Evolutionary conservation across 352 stramenopile genomes (phyloP).

Genomic region (Aphanomyces astaci): DNA sequence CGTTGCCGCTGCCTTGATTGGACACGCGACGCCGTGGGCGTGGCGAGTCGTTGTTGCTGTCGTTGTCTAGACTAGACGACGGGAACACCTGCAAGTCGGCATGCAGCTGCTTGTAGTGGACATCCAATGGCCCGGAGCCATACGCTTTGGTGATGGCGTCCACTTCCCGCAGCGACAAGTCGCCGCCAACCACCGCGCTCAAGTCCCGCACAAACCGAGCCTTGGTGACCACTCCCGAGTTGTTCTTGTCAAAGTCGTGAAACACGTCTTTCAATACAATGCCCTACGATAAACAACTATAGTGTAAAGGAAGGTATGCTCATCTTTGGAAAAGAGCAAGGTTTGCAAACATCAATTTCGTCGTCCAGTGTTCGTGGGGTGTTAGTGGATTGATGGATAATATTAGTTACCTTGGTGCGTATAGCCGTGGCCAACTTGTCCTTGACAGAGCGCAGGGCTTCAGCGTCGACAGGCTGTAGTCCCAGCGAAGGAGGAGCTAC

Average conservation of each 20-base stretch:
- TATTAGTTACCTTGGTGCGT: conserved; percentile 59
- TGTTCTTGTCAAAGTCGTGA: conserved; percentile 77
- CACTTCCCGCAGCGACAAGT: conserved; percentile 44
- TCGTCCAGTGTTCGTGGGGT: too few relatives aligned
- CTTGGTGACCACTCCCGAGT: conserved; percentile 75
- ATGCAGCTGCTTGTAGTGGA: conserved; percentile 71
- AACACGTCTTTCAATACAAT: conserved; percentile 85
- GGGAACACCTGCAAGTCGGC: conserved; percentile 56
- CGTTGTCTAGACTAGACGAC: conserved; percentile 24
- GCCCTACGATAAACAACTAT: too few relatives aligned
- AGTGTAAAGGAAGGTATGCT: too few relatives aligned
- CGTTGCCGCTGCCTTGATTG: conserved; percentile 28
- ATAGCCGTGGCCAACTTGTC: conserved; percentile 51
- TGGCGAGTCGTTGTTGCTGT: conserved; percentile 4
- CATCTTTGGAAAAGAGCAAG: too few relatives aligned
- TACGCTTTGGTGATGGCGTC: conserved; percentile 61
- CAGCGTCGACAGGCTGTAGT: conserved; percentile 32
- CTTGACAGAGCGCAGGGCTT: conserved; percentile 36
- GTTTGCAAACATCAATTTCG: too few relatives aligned
- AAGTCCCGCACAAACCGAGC: conserved; percentile 69
- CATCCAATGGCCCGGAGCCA: conserved; percentile 48
- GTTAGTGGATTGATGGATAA: too few relatives aligned
- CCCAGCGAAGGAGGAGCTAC: too few relatives aligned
- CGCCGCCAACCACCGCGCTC: conserved; percentile 44
- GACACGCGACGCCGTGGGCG: neutral